Conservation (phyloP, 2,329 filamentous ascomycete species). For the Aspergillus costaricaensis region DNA sequence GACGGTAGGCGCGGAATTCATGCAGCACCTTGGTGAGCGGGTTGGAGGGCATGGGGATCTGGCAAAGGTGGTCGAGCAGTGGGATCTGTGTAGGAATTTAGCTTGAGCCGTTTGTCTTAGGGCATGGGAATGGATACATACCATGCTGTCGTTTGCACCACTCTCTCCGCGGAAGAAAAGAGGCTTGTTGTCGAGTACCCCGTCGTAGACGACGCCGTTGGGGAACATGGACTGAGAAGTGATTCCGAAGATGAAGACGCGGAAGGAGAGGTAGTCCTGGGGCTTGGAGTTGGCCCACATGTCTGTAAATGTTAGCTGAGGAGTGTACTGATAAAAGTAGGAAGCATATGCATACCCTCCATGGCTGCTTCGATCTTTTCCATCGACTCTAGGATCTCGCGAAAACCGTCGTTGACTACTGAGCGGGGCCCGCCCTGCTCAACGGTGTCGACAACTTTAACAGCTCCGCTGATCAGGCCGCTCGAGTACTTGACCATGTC, state of each 20-base stretch:
- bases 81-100: constrained; percentile 59
- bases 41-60: constrained; percentile 84
- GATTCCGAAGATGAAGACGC: constrained; percentile 96
- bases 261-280: constrained; percentile 81
- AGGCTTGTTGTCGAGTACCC: constrained; percentile 69
- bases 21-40: constrained; percentile 84
- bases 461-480: constrained; percentile 70
- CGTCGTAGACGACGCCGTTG: constrained; percentile 85
- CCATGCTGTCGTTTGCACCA: constrained; percentile 92
- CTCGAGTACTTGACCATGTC: constrained; percentile 92
- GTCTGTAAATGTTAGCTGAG: constrained; percentile 41
- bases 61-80: constrained; percentile 81
- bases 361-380: constrained; percentile 74
- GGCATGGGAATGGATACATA: constrained; percentile 33
- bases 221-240: constrained; percentile 94
- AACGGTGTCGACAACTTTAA: constrained; percentile 64
- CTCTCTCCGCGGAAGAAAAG: constrained; percentile 87
- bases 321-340: background rate
- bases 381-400: constrained; percentile 64
- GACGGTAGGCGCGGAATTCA: constrained; percentile 87
- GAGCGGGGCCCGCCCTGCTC: constrained; percentile 53
- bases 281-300: constrained; percentile 94
- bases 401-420: constrained; percentile 65
- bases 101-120: background rate
- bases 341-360: constrained; percentile 60